Evolutionary conservation across 2,329 filamentous ascomycete species (phyloP), one percentile per base, ranked within the genome.

Genomic region (Dothiorella sarmentorum): DNA sequence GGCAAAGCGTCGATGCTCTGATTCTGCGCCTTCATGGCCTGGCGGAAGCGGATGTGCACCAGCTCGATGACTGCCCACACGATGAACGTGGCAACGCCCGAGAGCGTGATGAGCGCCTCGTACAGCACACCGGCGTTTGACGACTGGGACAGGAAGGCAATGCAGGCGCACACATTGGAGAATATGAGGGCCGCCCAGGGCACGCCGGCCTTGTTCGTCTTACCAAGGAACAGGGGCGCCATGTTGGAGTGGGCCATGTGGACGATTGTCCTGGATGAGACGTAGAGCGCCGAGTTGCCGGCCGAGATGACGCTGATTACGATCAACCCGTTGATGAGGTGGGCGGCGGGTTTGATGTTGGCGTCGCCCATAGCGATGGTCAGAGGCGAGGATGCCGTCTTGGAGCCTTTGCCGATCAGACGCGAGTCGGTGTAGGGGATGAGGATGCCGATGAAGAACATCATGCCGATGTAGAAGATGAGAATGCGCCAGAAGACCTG

Each of bases 321-420:
- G 37, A 65, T 64, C 11, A 65, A n/a, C 3, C 58, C 62, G 47
- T 65, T 65, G 63, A 65, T 63, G 2, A 65, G 60, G 44, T 65
- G 62, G 4, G 78, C 77, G n/a, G 79, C 70, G 3, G 73, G 75
- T 17, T 63, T 63, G 43, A 79, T 73, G 35, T 75, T 73, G 2
- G 78, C 70, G 45, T 78, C 75, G 42, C 71, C 66, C 62, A 76
- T 74, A 18, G 76, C 76, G 59, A 78, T 77, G 42, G 77, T 75
- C 59, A 86, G 84, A 1, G 85, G 85, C 31, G 82, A 86, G 2
- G 84, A 82, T 9, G 78, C 80, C 71, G 2, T 73, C 69, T n/a
- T 76, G 72, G 2, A 81, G 18, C 77, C 72, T 56, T 9, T 75
- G 69, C 49, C 70, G 60, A 18, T 84, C 73, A 17, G 74, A 65